These are phyloP conservation scores for Komagataella populi DNA, from an alignment of 805 yeast genomes.

Conservation along the genomic window DNA sequence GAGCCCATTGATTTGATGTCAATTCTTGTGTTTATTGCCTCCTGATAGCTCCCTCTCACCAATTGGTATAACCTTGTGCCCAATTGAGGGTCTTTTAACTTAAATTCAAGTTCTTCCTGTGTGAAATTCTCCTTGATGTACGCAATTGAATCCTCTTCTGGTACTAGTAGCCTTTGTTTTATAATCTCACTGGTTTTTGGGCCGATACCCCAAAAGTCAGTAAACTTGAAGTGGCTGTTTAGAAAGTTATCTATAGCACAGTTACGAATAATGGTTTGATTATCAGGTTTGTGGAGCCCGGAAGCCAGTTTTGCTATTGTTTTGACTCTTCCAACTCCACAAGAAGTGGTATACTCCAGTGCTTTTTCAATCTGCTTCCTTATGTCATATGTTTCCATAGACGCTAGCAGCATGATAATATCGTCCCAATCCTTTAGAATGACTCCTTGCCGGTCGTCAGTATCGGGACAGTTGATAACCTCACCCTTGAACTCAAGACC, in stretches of 20 bases:
- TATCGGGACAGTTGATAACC: background rate
- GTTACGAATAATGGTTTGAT: constrained; percentile 63
- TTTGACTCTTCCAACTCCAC: constrained; percentile 72
- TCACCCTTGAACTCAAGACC: constrained; percentile 8
- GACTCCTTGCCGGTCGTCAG: background rate
- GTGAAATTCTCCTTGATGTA: constrained; percentile 37
- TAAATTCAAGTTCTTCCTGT: constrained; percentile 18
- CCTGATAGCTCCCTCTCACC: constrained; percentile 46
- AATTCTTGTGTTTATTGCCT: constrained; percentile 43
- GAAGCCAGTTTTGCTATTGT: constrained; percentile 80
- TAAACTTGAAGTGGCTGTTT: constrained; percentile 37
- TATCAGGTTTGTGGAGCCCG: constrained; percentile 72
- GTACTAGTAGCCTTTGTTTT: constrained; percentile 32
- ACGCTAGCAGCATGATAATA: constrained; percentile 51
- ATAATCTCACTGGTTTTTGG: constrained; percentile 71
- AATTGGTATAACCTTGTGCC: constrained; percentile 45
- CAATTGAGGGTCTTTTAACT: constrained; percentile 25
- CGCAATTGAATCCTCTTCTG: constrained; percentile 31
- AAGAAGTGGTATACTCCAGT: constrained; percentile 77
- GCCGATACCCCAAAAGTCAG: constrained; percentile 83
- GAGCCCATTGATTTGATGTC: constrained; percentile 82
- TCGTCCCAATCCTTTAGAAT: constrained; percentile 66
- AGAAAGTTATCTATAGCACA: constrained; percentile 37
- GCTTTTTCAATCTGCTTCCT: constrained; percentile 36
- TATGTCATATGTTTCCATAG: constrained; percentile 39